Evolutionary conservation across 805 yeast genomes (phyloP).

Genomic region (Yarrowia yakushimensis): DNA sequence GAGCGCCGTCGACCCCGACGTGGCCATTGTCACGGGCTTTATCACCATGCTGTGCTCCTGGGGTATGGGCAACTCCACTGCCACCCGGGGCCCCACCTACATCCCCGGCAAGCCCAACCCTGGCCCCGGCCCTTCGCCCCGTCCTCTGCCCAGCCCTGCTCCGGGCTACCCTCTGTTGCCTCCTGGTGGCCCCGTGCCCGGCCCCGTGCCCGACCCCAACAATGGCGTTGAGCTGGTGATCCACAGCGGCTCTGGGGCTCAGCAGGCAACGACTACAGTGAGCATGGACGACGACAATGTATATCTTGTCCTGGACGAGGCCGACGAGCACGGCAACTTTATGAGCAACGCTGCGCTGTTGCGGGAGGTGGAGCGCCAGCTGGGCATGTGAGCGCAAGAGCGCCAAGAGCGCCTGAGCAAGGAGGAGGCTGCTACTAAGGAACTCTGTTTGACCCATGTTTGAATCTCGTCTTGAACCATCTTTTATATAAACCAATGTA

Average conservation of each 20-base stretch:
- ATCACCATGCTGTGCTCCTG: constrained; percentile 65
- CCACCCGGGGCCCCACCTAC: constrained; percentile 52
- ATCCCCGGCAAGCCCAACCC: not conserved
- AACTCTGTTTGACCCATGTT: not conserved
- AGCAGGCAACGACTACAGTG: not conserved
- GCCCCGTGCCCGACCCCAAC: constrained; percentile 20
- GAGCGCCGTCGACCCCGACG: constrained; percentile 46
- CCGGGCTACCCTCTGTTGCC: constrained; percentile 7
- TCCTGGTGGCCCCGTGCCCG: constrained; percentile 1
- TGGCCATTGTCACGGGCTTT: constrained; percentile 59
- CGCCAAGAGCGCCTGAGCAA: not conserved
- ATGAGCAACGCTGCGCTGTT: constrained; percentile 12
- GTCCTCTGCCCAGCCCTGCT: not conserved
- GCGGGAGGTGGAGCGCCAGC: constrained; percentile 7
- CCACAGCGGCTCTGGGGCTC: not conserved
- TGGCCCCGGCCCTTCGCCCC: not conserved
- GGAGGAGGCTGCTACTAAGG: not conserved
- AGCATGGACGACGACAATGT: not conserved
- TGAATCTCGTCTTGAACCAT: constrained; percentile 9
- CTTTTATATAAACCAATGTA: constrained; percentile 19
- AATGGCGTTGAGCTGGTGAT: constrained; percentile 22
- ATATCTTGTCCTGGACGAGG: constrained; percentile 12
- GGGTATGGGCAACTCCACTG: constrained; percentile 54
- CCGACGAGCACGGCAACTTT: constrained; percentile 7
- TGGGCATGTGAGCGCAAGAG: not conserved